A percentile compares a stretch with the other conserved stretches of the same genome.
phyloP scores from a whole-genome alignment of 306 rosid genomes.

The Vigna radiata region DNA sequence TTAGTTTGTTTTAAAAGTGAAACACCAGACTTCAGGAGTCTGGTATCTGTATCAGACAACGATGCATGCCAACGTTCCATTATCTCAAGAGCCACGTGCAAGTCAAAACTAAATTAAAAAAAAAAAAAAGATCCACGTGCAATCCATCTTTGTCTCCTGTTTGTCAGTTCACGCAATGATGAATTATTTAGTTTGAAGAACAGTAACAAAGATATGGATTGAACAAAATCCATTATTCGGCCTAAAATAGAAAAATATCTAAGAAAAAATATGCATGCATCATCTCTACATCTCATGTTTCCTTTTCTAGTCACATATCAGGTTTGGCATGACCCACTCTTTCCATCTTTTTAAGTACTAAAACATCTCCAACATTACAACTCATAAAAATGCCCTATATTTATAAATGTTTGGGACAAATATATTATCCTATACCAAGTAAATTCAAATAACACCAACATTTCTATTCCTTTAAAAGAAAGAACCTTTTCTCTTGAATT shows the following conservation, averaged over 20 bases:
- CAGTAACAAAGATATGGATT: background rate
- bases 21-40: background rate
- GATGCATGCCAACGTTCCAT: background rate
- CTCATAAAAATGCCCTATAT: too few relatives aligned
- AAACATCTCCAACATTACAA: background rate
- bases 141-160: background rate
- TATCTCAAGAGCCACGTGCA: conserved; percentile 12
- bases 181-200: conserved; percentile 22
- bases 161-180: conserved; percentile 23
- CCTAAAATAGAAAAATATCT: background rate
- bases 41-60: background rate
- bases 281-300: background rate
- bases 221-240: conserved; percentile 32
- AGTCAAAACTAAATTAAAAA: too few relatives aligned
- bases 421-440: too few relatives aligned
- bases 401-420: too few relatives aligned
- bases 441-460: too few relatives aligned
- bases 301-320: background rate
- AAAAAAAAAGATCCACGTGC: conserved; percentile 37
- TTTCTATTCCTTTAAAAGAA: too few relatives aligned
- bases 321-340: background rate
- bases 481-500: too few relatives aligned
- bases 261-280: background rate
- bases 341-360: background rate
- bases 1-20: background rate